Conservation (phyloP, 176 grass and related monocot genomes). For the Carex littledalei region DNA sequence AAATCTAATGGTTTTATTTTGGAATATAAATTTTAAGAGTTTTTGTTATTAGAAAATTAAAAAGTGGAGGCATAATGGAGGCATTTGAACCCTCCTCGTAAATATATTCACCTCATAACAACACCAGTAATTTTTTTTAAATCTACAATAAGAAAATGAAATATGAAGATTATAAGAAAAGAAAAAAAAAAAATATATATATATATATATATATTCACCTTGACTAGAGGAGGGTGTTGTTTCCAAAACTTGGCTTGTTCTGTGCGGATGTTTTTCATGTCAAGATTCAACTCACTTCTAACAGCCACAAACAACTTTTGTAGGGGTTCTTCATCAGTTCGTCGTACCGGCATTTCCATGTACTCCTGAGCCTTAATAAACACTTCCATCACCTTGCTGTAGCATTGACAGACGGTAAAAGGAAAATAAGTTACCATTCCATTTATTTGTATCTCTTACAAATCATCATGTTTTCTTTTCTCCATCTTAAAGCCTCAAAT, state of each 20-base stretch:
- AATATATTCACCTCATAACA: background rate
- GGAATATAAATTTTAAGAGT: too few relatives aligned
- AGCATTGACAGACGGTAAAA: slow-evolving; percentile 18
- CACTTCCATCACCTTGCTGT: slow-evolving; percentile 99
- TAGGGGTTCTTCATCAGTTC: slow-evolving; percentile 92
- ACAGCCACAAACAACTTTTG: slow-evolving; percentile 92
- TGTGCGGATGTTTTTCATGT: slow-evolving; percentile 91
- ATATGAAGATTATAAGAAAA: slow-evolving; percentile 8
- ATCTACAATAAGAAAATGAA: background rate
- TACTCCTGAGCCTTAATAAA: slow-evolving; percentile 99
- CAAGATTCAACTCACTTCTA: slow-evolving; percentile 98
- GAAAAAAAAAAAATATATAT: background rate
- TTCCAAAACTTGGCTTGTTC: slow-evolving; percentile 99
- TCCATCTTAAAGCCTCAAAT: background rate
- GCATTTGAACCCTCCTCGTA: too few relatives aligned
- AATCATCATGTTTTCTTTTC: background rate
- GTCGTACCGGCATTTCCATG: slow-evolving; percentile 96
- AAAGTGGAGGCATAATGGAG: too few relatives aligned
- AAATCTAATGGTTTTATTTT: too few relatives aligned
- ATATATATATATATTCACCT: slow-evolving; percentile 36
- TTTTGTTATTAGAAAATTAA: too few relatives aligned
- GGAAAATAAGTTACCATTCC: background rate
- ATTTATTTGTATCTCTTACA: background rate
- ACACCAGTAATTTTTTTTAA: background rate
- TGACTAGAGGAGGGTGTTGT: slow-evolving; percentile 95